phyloP scores from a whole-genome alignment of 352 stramenopile species.

The Phytophthora pinifolia region DNA sequence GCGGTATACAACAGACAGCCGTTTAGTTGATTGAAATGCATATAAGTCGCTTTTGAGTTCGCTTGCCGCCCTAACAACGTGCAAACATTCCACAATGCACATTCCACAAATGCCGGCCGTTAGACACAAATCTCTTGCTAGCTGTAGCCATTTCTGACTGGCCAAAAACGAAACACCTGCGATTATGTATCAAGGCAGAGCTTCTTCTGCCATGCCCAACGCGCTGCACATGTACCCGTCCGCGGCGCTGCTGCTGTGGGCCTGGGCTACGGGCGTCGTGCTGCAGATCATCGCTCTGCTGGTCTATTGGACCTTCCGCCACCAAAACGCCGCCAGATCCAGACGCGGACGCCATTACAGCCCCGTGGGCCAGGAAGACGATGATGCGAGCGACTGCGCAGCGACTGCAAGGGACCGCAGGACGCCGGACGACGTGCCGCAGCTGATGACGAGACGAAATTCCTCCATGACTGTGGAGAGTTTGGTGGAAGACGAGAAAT shows the following conservation, averaged over 20 bases:
- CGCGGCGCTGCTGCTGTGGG: constrained; percentile 28
- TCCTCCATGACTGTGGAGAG: constrained; percentile 13
- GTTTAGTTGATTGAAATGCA: constrained; percentile 7
- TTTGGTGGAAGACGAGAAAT: constrained; percentile 6
- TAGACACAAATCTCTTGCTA: constrained; percentile 9
- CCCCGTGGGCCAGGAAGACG: background rate
- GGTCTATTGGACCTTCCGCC: constrained; percentile 26
- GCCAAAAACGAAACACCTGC: constrained; percentile 4
- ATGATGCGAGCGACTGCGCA: constrained; percentile 12
- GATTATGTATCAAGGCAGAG: constrained; percentile 5
- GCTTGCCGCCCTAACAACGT: background rate
- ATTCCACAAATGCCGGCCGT: too few relatives aligned
- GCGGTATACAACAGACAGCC: background rate
- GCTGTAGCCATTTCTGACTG: constrained; percentile 15
- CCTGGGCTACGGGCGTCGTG: constrained; percentile 29
- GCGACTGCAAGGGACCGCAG: constrained; percentile 13
- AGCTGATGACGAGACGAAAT: constrained; percentile 16
- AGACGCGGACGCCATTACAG: constrained; percentile 5
- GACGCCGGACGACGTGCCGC: constrained; percentile 19
- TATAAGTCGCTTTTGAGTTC: background rate
- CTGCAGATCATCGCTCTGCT: constrained; percentile 36
- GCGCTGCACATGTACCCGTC: constrained; percentile 51
- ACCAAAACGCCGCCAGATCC: constrained; percentile 6
- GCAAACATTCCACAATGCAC: too few relatives aligned
- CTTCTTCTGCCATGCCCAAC: constrained; percentile 26